A percentile compares a stretch with the other conserved stretches of the same genome.
Evolutionary conservation across 345 rosid species (phyloP).

Genomic region (Cardamine resedifolia): DNA sequence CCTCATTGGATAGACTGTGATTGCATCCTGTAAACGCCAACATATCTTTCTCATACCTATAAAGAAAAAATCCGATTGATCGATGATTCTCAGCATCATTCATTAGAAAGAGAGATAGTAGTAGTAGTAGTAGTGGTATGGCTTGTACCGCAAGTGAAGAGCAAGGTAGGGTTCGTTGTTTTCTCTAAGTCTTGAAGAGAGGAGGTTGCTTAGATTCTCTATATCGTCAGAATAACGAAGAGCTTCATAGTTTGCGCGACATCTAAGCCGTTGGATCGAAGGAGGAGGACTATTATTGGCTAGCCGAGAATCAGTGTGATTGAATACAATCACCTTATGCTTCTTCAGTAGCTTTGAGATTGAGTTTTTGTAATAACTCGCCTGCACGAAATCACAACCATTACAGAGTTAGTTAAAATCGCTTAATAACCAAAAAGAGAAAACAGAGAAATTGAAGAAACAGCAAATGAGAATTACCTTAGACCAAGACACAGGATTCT

Average conservation of each 20-base stretch:
- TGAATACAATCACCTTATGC: slow-evolving; percentile 57
- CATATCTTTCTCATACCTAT: slow-evolving; percentile 84
- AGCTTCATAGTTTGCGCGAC: slow-evolving; percentile 67
- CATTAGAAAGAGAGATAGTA: not conserved
- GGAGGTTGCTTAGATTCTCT: slow-evolving; percentile 47
- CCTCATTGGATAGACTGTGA: slow-evolving; percentile 56
- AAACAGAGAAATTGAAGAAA: not conserved
- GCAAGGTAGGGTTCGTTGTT: slow-evolving; percentile 52
- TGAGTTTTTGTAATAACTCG: slow-evolving; percentile 51
- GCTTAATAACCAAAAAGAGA: not conserved
- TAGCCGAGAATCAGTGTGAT: slow-evolving; percentile 61
- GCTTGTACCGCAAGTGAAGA: slow-evolving; percentile 63
- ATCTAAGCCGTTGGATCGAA: slow-evolving; percentile 64
- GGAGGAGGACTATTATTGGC: slow-evolving; percentile 58
- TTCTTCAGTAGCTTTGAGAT: slow-evolving; percentile 45
- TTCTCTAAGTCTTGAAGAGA: slow-evolving; percentile 50
- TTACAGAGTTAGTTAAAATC: slow-evolving; percentile 3
- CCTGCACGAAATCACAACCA: slow-evolving; percentile 36
- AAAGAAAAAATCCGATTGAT: not conserved
- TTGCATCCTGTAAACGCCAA: slow-evolving; percentile 75
- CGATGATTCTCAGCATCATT: not conserved
- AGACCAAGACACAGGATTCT: slow-evolving; percentile 69
- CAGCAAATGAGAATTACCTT: slow-evolving; percentile 41
- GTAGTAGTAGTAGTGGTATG: not conserved
- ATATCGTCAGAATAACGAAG: slow-evolving; percentile 51